Percentiles rank a stretch among this genome's conserved stretches.
phyloP scores from a whole-genome alignment of 192 early-diverging fungal genomes.

The Linnemannia elongata region DNA sequence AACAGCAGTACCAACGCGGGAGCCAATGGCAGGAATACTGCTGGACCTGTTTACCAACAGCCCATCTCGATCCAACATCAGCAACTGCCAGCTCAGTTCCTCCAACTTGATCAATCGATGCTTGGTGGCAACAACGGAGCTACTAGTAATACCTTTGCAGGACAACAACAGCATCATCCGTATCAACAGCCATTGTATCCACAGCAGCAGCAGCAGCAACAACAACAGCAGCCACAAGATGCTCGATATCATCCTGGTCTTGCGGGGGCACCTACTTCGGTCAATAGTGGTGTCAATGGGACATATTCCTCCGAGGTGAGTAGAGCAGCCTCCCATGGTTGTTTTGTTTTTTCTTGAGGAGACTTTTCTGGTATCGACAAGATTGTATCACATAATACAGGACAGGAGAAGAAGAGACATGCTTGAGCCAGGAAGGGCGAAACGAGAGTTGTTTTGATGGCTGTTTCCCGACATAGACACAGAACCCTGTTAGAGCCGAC shows the following conservation, averaged over 20 bases:
- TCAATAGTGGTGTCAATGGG: background rate
- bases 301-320: constrained; percentile 3
- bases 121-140: background rate
- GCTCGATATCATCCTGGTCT: background rate
- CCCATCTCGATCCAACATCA: constrained; percentile 1
- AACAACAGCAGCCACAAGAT: background rate
- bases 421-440: background rate
- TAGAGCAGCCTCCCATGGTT: background rate
- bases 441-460: background rate
- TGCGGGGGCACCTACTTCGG: background rate
- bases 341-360: background rate
- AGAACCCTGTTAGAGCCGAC: background rate
- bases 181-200: background rate
- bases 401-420: background rate
- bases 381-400: background rate
- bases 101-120: background rate
- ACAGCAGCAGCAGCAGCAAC: constrained; percentile 6
- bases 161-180: constrained; percentile 10
- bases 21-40: background rate
- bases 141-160: background rate
- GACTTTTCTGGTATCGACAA: no score
- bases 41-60: background rate
- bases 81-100: background rate
- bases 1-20: background rate
- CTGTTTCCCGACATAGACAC: background rate